Percentiles rank a stretch among this genome's conserved stretches.
Evolutionary conservation across 2,329 filamentous ascomycete species (phyloP).

Genomic region (Colletotrichum tropicicola): DNA sequence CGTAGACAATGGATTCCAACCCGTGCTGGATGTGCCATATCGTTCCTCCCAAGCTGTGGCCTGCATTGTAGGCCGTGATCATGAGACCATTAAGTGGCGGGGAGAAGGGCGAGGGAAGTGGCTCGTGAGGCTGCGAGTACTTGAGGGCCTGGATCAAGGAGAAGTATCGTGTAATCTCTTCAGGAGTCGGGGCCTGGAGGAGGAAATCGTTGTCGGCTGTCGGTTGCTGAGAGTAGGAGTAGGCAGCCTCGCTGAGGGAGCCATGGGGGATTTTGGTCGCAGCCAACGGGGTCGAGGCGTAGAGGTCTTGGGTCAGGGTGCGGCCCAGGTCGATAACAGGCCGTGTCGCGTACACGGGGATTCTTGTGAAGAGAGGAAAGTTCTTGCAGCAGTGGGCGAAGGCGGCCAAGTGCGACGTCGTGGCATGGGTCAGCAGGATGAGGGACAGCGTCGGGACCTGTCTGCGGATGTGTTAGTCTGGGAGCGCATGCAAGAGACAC

Average conservation of each 20-base stretch:
- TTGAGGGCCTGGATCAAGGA: constrained; percentile 90
- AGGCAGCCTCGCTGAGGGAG: constrained; percentile 73
- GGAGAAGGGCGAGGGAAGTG: constrained; percentile 85
- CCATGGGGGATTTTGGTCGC: constrained; percentile 81
- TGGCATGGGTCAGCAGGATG: constrained; percentile 94
- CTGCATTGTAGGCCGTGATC: constrained; percentile 95
- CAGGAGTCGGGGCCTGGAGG: constrained; percentile 76
- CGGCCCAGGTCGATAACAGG: constrained; percentile 94
- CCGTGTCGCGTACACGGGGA: constrained; percentile 93
- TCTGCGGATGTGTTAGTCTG: constrained; percentile 54
- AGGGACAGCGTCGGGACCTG: constrained; percentile 92
- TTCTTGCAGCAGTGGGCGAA: constrained; percentile 98
- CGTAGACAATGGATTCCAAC: constrained; percentile 95
- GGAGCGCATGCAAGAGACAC: background rate
- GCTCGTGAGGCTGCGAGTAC: constrained; percentile 96
- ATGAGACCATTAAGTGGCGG: constrained; percentile 90
- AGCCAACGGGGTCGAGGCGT: constrained; percentile 87
- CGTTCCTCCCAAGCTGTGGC: constrained; percentile 93
- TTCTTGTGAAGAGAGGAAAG: constrained; percentile 88
- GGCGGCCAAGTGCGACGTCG: constrained; percentile 88
- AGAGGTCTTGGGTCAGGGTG: constrained; percentile 90
- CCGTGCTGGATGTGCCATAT: constrained; percentile 99
- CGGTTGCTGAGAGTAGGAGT: constrained; percentile 61
- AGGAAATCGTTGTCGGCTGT: constrained; percentile 64
- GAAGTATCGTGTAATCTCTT: constrained; percentile 94